These are phyloP conservation scores for Aspergillus sclerotioniger DNA, from an alignment of 495 filamentous ascomycete species.

Conservation along the genomic window DNA sequence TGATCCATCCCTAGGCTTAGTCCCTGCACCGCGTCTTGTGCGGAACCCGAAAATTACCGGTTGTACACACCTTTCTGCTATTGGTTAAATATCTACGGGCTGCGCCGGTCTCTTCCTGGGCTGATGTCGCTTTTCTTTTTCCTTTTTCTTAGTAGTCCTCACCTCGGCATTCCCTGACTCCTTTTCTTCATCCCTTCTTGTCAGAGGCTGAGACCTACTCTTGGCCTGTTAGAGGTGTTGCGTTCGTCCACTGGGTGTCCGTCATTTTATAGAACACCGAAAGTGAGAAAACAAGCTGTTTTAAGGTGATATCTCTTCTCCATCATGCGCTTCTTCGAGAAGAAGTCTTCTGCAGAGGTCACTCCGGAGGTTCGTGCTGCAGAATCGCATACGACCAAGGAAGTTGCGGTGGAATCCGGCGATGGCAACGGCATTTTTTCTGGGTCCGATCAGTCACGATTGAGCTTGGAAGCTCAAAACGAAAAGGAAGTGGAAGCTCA, in stretches of 20 bases:
- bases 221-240: no score
- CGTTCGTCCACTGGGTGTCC: neutral
- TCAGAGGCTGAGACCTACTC: no score
- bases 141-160: no score
- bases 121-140: no score
- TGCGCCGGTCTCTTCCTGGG: neutral
- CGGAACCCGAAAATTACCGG: neutral
- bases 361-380: constrained; percentile 8
- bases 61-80: neutral
- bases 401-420: neutral
- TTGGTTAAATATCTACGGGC: neutral
- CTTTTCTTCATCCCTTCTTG: no score
- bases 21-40: neutral
- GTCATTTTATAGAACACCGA: neutral
- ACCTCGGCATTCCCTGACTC: no score
- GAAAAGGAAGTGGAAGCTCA: neutral
- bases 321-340: neutral
- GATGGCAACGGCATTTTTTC: neutral
- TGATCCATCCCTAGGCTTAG: neutral
- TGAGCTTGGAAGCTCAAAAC: neutral
- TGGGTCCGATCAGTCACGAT: neutral
- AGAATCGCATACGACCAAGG: neutral
- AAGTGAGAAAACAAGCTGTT: neutral
- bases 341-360: neutral
- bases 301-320: neutral